phyloP scores from a whole-genome alignment of 2,329 filamentous ascomycete species.

The Ascosphaera pollenicola region DNA sequence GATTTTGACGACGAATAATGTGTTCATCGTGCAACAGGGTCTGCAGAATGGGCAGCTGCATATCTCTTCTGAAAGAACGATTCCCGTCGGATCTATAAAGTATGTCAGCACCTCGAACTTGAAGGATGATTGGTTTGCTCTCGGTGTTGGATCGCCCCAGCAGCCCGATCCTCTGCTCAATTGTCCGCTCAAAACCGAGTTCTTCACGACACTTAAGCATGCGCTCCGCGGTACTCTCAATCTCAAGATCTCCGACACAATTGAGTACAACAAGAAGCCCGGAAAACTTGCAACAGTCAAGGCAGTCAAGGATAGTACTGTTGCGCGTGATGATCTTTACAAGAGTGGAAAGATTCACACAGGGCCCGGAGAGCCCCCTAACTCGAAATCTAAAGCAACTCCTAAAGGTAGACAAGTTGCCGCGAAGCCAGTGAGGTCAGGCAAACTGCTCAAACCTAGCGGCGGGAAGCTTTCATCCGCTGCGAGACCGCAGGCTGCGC shows the following conservation, averaged over 20 bases:
- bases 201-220: constrained; percentile 77
- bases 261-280: constrained; percentile 96
- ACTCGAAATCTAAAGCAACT: constrained; percentile 60
- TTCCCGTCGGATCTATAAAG: constrained; percentile 74
- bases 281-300: constrained; percentile 80
- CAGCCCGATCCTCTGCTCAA: constrained; percentile 85
- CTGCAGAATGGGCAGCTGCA: constrained; percentile 62
- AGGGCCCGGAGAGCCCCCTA: constrained; percentile 59
- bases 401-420: constrained; percentile 72
- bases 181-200: constrained; percentile 89
- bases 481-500: constrained; percentile 20
- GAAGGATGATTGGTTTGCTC: constrained; percentile 91
- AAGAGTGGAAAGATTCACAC: constrained; percentile 89
- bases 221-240: constrained; percentile 61
- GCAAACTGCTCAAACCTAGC: constrained; percentile 77
- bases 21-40: constrained; percentile 73
- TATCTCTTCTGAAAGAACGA: constrained; percentile 59
- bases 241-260: constrained; percentile 59
- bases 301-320: constrained; percentile 64
- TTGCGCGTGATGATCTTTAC: constrained; percentile 56
- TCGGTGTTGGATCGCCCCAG: constrained; percentile 72
- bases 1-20: constrained; percentile 63
- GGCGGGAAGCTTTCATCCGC: constrained; percentile 44
- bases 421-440: constrained; percentile 74
- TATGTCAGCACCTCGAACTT: constrained; percentile 59